These are phyloP conservation scores for Melianthus villosus DNA, from an alignment of 441 rosid species.

Conservation along the genomic window DNA sequence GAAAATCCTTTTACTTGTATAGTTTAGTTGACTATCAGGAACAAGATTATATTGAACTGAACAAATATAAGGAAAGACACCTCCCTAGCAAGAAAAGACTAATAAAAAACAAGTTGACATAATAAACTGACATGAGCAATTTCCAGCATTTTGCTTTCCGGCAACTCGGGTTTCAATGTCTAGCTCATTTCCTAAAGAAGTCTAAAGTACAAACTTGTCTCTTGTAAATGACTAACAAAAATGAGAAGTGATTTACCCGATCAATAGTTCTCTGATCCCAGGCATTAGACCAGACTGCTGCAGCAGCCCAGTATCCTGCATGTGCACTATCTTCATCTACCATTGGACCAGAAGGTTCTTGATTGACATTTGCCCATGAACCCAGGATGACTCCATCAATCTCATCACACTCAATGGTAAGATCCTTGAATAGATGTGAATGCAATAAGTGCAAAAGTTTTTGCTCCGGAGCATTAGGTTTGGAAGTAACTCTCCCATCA, in stretches of 20 bases:
- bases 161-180: too few species aligned
- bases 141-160: too few species aligned
- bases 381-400: constrained; percentile 94
- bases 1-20: too few species aligned
- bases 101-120: too few species aligned
- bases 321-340: constrained; percentile 42
- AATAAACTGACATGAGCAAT: too few species aligned
- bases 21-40: too few species aligned
- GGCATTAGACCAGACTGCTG: constrained; percentile 78
- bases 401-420: constrained; percentile 70
- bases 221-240: constrained; percentile 5
- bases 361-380: constrained; percentile 59
- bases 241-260: constrained; percentile 43
- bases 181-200: too few species aligned
- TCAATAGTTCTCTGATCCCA: constrained; percentile 95
- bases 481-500: constrained; percentile 17
- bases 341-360: constrained; percentile 28
- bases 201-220: too few species aligned
- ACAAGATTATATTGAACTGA: too few species aligned
- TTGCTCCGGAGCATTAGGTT: constrained; percentile 24
- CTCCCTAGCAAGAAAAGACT: too few species aligned
- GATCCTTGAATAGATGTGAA: constrained; percentile 25
- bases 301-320: constrained; percentile 94
- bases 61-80: too few species aligned
- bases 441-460: constrained; percentile 35